Evolutionary conservation across 345 rosid genomes (phyloP), one percentile per base, ranked within the genome.

Genomic region (Acer negundo): DNA sequence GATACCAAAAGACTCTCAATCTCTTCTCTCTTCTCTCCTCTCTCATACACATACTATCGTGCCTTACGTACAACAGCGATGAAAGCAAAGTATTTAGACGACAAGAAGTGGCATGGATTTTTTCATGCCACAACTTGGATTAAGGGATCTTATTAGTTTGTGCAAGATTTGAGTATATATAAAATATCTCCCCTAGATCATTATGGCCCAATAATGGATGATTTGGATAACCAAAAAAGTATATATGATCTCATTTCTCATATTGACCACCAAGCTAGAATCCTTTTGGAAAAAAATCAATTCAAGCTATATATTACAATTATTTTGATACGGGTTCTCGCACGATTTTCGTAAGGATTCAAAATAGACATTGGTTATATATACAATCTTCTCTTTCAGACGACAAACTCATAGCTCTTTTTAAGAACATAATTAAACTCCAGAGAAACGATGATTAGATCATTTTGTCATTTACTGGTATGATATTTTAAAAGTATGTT

Each of bases 51-150:
- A 69, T 17, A 70, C 76, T 67, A 47, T 10, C 66, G 72, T 67
- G 67, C 76, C 69, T 80, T 78, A 56, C 80, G 73, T 83, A 79
- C 81, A 56, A 73, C 3, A 55, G 47, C 26, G 59, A 56, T 42
- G 26, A 72, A 76, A 80, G 70, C 74, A 49, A 38, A 42, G 68
- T 67, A 69, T 74, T 69, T 73, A 63, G 67, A 44, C 38, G 49
- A 68, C 70, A 38, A 16, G 42, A 65, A 20, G 78, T 15, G 65
- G 19, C 20, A 15, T 19, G 77, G 47, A 47, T 63, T 63, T 55
- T 55, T 47, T 63, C 69, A 44, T 16, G 31, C 26, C 70, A 10
- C 17, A 15, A 51, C 58, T 70, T 71, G 24, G 75, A 59, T 35
- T 35, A 35, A 56, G 10, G 35, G 47, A 38, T 58, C 26, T n/a